phyloP scores from a whole-genome alignment of 306 rosid genomes.

The Lathyrus tuberosus region DNA sequence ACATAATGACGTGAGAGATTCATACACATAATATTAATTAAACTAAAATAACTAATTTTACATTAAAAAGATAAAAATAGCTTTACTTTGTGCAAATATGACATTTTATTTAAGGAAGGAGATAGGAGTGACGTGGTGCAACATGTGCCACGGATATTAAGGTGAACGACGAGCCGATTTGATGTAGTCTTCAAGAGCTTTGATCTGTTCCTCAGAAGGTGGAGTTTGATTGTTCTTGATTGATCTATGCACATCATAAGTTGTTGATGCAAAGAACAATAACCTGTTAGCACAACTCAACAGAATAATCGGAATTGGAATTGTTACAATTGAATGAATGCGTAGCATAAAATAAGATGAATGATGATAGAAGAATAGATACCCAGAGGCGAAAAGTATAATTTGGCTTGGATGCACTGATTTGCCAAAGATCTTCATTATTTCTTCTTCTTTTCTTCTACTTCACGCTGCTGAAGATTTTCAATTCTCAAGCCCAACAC shows the following conservation, averaged over 20 bases:
- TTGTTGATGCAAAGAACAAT: slow-evolving; percentile 50
- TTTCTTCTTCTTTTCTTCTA: neutral
- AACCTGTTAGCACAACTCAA: slow-evolving; percentile 39
- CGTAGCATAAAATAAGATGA: neutral
- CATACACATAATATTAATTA: no score
- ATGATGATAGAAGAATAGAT: neutral
- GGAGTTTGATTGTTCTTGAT: slow-evolving; percentile 57
- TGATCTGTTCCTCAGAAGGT: slow-evolving; percentile 44
- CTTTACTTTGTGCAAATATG: no score
- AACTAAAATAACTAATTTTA: no score
- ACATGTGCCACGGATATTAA: neutral
- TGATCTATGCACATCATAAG: slow-evolving; percentile 56
- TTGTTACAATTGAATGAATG: neutral
- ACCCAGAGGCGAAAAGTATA: slow-evolving; percentile 48
- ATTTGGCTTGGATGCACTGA: slow-evolving; percentile 44
- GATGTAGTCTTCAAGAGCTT: slow-evolving; percentile 52
- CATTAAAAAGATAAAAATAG: no score
- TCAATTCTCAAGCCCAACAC: neutral
- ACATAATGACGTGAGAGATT: no score
- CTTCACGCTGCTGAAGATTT: neutral
- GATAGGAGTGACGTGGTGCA: slow-evolving; percentile 35
- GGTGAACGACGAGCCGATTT: slow-evolving; percentile 44
- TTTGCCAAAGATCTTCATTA: slow-evolving; percentile 49
- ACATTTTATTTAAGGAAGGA: no score
- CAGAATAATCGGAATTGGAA: neutral